phyloP scores from a whole-genome alignment of 805 yeast species.

The Nadsonia fulvescens region DNA sequence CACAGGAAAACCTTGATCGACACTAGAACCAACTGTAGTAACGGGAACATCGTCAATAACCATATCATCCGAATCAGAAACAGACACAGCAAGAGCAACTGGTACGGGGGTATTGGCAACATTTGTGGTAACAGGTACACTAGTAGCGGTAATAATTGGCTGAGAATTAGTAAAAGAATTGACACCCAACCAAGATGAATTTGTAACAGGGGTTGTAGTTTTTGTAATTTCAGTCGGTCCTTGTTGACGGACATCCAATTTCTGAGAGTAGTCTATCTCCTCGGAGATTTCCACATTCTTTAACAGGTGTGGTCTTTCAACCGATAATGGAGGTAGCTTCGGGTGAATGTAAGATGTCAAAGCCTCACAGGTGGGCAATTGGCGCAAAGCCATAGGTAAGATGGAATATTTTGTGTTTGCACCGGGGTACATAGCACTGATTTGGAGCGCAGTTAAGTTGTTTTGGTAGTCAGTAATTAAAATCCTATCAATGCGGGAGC shows the following conservation, averaged over 20 bases:
- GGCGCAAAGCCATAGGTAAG: slow-evolving; percentile 46
- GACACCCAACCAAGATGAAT: neutral
- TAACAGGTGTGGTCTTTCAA: slow-evolving; percentile 5
- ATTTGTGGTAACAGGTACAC: no score
- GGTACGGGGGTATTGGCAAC: no score
- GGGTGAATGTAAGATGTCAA: slow-evolving; percentile 50
- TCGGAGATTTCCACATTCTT: slow-evolving; percentile 1
- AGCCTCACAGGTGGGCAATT: slow-evolving; percentile 31
- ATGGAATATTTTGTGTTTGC: slow-evolving; percentile 38
- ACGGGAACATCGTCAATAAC: slow-evolving; percentile 4
- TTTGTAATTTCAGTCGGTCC: neutral
- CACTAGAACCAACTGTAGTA: no score
- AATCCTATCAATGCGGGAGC: slow-evolving; percentile 33
- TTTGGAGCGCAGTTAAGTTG: slow-evolving; percentile 22
- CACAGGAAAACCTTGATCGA: no score
- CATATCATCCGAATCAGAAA: no score
- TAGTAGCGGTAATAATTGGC: no score
- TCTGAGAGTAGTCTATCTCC: slow-evolving; percentile 2
- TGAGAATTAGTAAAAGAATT: no score
- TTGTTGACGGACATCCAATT: neutral
- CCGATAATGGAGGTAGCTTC: slow-evolving; percentile 37
- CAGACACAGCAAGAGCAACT: no score
- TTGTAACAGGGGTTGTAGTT: neutral
- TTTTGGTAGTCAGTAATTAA: slow-evolving; percentile 21
- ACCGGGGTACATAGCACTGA: slow-evolving; percentile 54